Evolutionary conservation across 2,329 filamentous ascomycete species (phyloP), one percentile per base, ranked within the genome.

Genomic region (Stemphylium vesicarium): DNA sequence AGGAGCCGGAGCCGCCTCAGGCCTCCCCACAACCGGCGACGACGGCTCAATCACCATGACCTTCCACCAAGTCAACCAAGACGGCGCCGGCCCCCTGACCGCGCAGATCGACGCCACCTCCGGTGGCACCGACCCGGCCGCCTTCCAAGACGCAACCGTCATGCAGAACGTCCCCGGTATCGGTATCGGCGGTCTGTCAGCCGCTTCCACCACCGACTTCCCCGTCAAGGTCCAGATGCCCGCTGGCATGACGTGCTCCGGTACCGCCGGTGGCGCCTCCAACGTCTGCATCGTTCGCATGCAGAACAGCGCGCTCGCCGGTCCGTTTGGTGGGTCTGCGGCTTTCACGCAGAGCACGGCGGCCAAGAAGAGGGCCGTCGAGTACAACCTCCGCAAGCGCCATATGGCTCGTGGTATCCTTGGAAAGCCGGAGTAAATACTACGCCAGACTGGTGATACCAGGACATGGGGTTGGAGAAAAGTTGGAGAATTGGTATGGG

Each of bases 21-120:
- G 87, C 54, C 76, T 89, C 15, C 87, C 87, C 8, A 89, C 87
- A 4, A 81, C 80, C 53, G 75, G 79, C 16, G 84, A 88, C 54
- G 80, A 85, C 50, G 87, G 87, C 57, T 81, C 80, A 24, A 78
- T 90, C 70, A 81, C 79, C 53, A 82, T 89, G 82, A 85, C 82
- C 56, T 89, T 84, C 78, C 85, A 87, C 72, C 84, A 89, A 55
- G 84, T 89, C 77, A 89, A 89, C 81, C 86, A 89, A 73, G 87
- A 89, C 64, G 87, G 87, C 18, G 87, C 86, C 0, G 87, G 87
- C 2, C 86, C 86, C 1, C 76, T 89, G 42, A 82, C 78, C 26
- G 86, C 86, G 8, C 78, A 79, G 38, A 78, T 89, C 43, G 87
- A 90, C 66, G 75, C 79, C 37, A 87, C 85, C 22, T 88, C 85